Conservation (phyloP, 1,284 basidiomycete species). For the Fistulinella staudtii region DNA sequence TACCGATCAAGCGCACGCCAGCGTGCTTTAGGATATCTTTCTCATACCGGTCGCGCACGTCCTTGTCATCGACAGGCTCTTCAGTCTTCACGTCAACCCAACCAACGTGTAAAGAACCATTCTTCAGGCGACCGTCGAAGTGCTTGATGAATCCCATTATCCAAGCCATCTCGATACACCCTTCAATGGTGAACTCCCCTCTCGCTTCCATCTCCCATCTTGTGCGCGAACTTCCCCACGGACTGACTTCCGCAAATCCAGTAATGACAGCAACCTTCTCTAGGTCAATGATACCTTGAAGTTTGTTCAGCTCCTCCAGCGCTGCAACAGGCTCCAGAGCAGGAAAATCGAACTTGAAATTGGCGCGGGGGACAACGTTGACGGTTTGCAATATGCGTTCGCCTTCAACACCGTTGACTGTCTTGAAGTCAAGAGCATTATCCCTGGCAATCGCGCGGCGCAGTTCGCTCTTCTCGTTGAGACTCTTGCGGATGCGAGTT, state of each 20-base stretch:
- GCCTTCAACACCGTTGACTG: conserved; percentile 86
- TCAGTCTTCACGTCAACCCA: conserved; percentile 96
- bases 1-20: conserved; percentile 94
- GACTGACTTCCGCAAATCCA: conserved; percentile 97
- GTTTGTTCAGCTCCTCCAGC: conserved; percentile 69
- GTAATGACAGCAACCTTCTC: conserved; percentile 96
- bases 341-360: conserved; percentile 96
- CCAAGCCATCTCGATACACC: conserved; percentile 99
- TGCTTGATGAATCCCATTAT: conserved; percentile 99
- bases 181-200: conserved; percentile 93
- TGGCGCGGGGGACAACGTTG: conserved; percentile 91
- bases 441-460: conserved; percentile 92
- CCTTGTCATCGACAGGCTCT: conserved; percentile 98
- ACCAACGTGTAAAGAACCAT: conserved; percentile 89
- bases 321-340: conserved; percentile 63
- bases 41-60: conserved; percentile 91
- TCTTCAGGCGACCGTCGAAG: conserved; percentile 94
- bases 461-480: conserved; percentile 81
- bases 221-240: conserved; percentile 98
- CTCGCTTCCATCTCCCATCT: conserved; percentile 99
- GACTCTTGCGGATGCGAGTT: conserved; percentile 75
- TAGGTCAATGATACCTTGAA: conserved; percentile 87
- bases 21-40: conserved; percentile 90
- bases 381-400: conserved; percentile 93
- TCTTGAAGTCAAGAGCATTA: conserved; percentile 93